Evolutionary conservation across 352 stramenopile genomes (phyloP), one percentile per base, ranked within the genome.

Genomic region (Sclerospora graminicola): DNA sequence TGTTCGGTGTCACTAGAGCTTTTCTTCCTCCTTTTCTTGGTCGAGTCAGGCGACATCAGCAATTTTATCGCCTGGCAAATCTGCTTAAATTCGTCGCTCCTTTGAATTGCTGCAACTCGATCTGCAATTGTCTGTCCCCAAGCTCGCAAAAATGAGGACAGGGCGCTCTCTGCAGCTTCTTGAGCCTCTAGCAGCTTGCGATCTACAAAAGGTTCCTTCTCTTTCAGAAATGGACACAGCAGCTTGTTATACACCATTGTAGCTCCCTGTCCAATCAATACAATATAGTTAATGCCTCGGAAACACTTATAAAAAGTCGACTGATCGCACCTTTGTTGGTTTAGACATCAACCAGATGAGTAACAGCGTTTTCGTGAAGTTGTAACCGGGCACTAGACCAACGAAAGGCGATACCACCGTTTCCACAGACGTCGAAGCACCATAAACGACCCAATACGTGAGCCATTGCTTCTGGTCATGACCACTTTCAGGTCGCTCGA

Each of bases 391-490:
- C 45, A 98, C 80, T 48, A 78, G 79, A 21, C 51, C 58, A 26
- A 79, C 42, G 36, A 85, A 48, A 15, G 62, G 63, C 30, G 66
- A 62, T 16, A 54, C 65, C 26, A 83, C 52, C 18, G 76, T 68
- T 54, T 98, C 92, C 48, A 96, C 77, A 26, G 96, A 90, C 39
- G 82, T 93, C 60, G 95, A 96, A 56, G 96, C 88, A 8, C 85
- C 84, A 48, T 96, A 98, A 14, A 98, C 84, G 21, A 97, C 80
- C 94, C 94, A 98, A 63, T 98, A 98, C 10, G 95, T 97, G 11
- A 97, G 73, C 81, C 81, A 86, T 55, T 86, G 75, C 66, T 83
- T 78, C 34, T 82, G 60, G 38, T 81, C 60, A n/a, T 80, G 53
- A 10, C 54, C 60, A 11, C 51, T 68, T 8, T 60, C 46, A 11